These are phyloP conservation scores for Meredithiella fracta DNA, from an alignment of 2,329 filamentous ascomycete species.

Conservation along the genomic window DNA sequence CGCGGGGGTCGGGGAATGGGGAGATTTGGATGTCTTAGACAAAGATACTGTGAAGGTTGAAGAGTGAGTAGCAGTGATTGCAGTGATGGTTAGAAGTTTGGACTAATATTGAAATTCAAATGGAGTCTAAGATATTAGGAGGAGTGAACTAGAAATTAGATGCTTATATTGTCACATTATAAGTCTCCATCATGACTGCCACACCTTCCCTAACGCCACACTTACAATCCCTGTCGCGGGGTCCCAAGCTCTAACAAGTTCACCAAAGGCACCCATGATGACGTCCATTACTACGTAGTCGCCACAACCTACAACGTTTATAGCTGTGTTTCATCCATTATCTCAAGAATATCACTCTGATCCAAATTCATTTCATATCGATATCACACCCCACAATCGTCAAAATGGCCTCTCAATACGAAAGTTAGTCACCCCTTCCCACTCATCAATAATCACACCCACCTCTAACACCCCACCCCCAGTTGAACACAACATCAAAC, in stretches of 20 bases:
- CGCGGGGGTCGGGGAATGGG: too few species aligned
- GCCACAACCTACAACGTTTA: not conserved
- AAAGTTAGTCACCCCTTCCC: slow-evolving; percentile 25
- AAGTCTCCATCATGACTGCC: too few species aligned
- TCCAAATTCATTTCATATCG: not conserved
- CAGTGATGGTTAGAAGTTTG: too few species aligned
- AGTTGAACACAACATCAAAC: slow-evolving; percentile 39
- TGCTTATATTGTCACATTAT: too few species aligned
- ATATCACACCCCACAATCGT: not conserved
- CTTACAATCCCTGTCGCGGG: not conserved
- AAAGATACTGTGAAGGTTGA: too few species aligned
- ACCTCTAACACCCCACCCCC: slow-evolving; percentile 5
- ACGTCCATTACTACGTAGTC: not conserved
- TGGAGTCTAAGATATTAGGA: too few species aligned
- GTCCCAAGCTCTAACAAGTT: not conserved
- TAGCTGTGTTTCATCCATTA: not conserved
- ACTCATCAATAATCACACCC: slow-evolving; percentile 8
- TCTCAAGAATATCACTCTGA: not conserved
- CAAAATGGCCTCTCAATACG: slow-evolving; percentile 41
- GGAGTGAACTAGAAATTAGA: too few species aligned
- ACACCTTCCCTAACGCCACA: too few species aligned
- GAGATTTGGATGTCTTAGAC: too few species aligned
- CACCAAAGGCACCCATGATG: not conserved
- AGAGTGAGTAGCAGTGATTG: too few species aligned
- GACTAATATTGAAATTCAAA: too few species aligned